Percentiles rank a stretch among this genome's conserved stretches.
Evolutionary conservation across 225 moss, liverwort and hornwort species (phyloP).

Genomic region (Bryum argenteum): DNA sequence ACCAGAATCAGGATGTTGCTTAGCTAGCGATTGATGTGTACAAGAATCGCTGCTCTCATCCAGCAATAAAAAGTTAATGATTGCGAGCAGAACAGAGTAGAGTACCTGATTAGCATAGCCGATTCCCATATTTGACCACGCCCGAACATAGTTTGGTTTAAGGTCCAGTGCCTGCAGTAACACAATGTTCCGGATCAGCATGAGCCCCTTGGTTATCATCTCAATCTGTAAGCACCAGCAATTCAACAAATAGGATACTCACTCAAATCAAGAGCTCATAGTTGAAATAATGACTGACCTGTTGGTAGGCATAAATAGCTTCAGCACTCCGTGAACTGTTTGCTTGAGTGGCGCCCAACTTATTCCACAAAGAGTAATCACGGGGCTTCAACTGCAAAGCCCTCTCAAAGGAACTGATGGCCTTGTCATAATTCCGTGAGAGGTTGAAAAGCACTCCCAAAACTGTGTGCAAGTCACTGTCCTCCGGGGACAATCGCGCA

Average conservation of each 20-base stretch:
- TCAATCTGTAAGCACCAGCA: not conserved
- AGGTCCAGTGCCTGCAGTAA: conserved; percentile 82
- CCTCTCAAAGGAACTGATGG: conserved; percentile 77
- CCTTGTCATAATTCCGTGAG: conserved; percentile 86
- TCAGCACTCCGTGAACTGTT: conserved; percentile 94
- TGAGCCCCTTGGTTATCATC: too few relatives aligned
- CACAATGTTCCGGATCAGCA: conserved; percentile 13
- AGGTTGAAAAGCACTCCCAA: conserved; percentile 93
- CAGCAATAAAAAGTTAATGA: conserved; percentile 4
- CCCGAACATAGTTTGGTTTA: conserved; percentile 96
- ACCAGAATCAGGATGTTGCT: conserved; percentile 16
- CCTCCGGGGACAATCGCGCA: conserved; percentile 75
- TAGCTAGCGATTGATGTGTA: not conserved
- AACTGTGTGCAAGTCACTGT: conserved; percentile 94
- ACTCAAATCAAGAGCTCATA: not conserved
- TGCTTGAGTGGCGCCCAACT: conserved; percentile 94
- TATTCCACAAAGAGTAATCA: conserved; percentile 97
- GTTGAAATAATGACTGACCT: conserved; percentile 50
- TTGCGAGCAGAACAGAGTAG: conserved; percentile 18
- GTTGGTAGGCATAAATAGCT: conserved; percentile 95
- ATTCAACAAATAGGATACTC: not conserved
- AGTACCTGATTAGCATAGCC: conserved; percentile 95
- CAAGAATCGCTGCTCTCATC: not conserved
- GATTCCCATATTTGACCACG: conserved; percentile 99
- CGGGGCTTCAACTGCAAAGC: conserved; percentile 94